Evolutionary conservation across 228 moss, liverwort and hornwort species (phyloP), one percentile per base, ranked within the genome.

Genomic region (Sphagnum fallax): DNA sequence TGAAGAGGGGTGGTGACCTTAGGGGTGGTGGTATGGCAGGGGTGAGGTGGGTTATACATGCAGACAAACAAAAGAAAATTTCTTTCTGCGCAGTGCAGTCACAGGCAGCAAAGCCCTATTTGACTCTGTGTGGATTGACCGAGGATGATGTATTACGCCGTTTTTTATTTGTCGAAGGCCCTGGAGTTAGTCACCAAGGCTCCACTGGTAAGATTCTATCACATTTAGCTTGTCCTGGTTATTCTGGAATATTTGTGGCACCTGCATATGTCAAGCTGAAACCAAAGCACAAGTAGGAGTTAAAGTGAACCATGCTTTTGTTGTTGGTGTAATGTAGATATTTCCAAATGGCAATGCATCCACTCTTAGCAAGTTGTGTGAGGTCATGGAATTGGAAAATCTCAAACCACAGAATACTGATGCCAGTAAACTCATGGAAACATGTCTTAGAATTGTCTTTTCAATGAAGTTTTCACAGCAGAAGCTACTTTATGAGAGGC

Each of bases 1-100:
- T 11, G 59, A 59, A 59, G 59, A 11, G 15, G 15, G 5, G 11
- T 10, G 8, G 5, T 14, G 60, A 60, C 60, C 16, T 14, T 69
- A 11, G 12, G 64, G 58, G 47, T 32, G 32, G 55, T 55, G 9
- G 55, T 16, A 4, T 47, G 47, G 65, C 16, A 86, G 86, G 86
- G 69, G 80, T 86, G 60, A 80, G 80, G 18, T 83, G 80, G 86
- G 71, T 86, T 67, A 71, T 80, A 51, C 69, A 72, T 69, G 78
- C 61, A 52, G 86, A 86, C 74, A 86, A 80, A 74, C 72, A 74
- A 67, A 86, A 80, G 73, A 9, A 72, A 8, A 83, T 86, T 59
- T 86, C 83, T 52, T 86, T 86, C 58, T 86, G 86, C 68, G 86
- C 86, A 16, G 61, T 86, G 68, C 86, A 86, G 67, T 83, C 86